Conservation (phyloP, 805 yeast species). For the Cyberlindnera mississippiensis region DNA sequence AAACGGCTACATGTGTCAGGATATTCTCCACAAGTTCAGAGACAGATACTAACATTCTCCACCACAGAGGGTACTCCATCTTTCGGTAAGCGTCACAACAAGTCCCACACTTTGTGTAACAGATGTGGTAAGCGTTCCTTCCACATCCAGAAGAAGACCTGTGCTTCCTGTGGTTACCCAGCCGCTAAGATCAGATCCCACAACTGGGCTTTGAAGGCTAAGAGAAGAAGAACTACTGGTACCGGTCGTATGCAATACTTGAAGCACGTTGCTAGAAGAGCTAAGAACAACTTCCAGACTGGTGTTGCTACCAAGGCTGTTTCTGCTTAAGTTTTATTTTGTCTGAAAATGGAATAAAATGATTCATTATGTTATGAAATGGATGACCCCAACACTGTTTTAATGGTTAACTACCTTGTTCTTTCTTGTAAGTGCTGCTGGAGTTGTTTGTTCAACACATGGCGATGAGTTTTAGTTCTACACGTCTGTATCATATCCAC, state of each 20-base stretch:
- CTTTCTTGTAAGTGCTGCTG: background rate
- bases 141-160: conserved; percentile 99
- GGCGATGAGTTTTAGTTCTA: background rate
- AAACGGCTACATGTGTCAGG: too few relatives aligned
- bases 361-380: conserved; percentile 11
- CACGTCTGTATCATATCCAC: conserved; percentile 9
- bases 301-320: conserved; percentile 68
- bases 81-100: conserved; percentile 99
- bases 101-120: conserved; percentile 98
- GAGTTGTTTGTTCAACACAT: background rate
- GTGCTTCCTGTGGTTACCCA: conserved; percentile 99
- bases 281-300: conserved; percentile 98
- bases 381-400: conserved; percentile 11
- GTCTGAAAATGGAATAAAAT: conserved; percentile 15
- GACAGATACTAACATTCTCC: conserved; percentile 36
- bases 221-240: conserved; percentile 99
- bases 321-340: conserved; percentile 47
- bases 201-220: conserved; percentile 99
- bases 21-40: too few relatives aligned
- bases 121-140: conserved; percentile 98
- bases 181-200: conserved; percentile 96
- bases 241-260: conserved; percentile 99
- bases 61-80: conserved; percentile 97
- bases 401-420: too few relatives aligned
- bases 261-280: conserved; percentile 95